Evolutionary conservation across 805 yeast species (phyloP), one percentile per base, ranked within the genome.

Genomic region (Kuraishia borneana): DNA sequence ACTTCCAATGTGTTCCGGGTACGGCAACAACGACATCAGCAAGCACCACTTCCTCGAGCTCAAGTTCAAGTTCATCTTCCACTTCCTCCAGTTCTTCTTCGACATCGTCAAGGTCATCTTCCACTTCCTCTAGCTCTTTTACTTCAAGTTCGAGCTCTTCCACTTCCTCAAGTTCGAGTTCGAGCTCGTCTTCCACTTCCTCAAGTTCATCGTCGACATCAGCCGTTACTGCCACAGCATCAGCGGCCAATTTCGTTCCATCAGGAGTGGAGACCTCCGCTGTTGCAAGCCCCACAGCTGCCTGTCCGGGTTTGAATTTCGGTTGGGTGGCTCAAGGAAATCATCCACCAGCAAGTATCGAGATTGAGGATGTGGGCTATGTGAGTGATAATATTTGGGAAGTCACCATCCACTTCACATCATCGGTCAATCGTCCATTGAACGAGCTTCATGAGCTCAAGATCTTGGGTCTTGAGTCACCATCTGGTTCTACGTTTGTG

Each of bases 401-500:
- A 34, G 40, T 46, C 14, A 37, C 40, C 13, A 32, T 48, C 18
- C 29, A 38, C 21, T 48, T 48, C 26, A 13, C 17, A 1, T 41
- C 42, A 16, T 40, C 35, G 2, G 7, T 5, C 16, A 36, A 40
- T 21, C 25, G 39, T 7, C 37, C 37, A 18, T 32, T 44, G 21
- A 39, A 42, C 2, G 42, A 48, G 26, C 35, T 50, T 18, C 51
- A 45, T 12, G 50, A 47, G 33, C 38, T 50, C 28, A 50, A 51
- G 26, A 42, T 56, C 20, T 47, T 52, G 26, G 56, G 56, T 26
- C 38, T 54, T 23, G 18, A 36, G 6, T 51, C 57, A 21, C 56
- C 58, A 9, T 43, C 47, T 29, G 39, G 40, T 3, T 33, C 41
- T 9, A 41, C 46, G 3, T 38, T 42, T 26, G 36, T 43, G 28